phyloP scores from a whole-genome alignment of 768 basidiomycete genomes.

The Tylopilus plumbeoviolaceoides region DNA sequence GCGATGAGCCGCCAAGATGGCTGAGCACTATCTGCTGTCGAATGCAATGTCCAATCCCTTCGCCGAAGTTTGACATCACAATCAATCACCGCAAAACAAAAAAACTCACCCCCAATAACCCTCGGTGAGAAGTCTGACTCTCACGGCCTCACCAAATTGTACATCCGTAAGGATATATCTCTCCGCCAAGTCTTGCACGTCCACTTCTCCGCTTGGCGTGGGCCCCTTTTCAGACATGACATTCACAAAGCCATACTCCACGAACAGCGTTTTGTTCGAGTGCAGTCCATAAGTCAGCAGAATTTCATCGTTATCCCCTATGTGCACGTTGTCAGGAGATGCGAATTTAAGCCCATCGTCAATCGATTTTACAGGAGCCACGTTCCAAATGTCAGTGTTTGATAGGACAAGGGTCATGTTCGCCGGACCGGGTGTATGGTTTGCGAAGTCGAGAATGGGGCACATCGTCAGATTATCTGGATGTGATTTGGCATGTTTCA shows the following conservation, averaged over 20 bases:
- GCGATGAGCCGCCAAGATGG: constrained; percentile 80
- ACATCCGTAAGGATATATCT: constrained; percentile 44
- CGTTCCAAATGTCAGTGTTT: constrained; percentile 35
- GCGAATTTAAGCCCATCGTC: constrained; percentile 49
- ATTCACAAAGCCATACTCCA: constrained; percentile 88
- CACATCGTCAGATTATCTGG: constrained; percentile 82
- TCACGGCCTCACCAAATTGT: constrained; percentile 43
- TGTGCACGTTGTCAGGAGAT: constrained; percentile 40
- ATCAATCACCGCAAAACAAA: not conserved
- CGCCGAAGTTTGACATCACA: not conserved
- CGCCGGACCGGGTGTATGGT: constrained; percentile 51
- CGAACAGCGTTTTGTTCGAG: constrained; percentile 69
- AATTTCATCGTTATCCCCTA: constrained; percentile 59
- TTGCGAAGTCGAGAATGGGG: constrained; percentile 89
- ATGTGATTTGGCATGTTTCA: constrained; percentile 45
- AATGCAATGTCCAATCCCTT: constrained; percentile 81
- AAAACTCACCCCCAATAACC: constrained; percentile 80
- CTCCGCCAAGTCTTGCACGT: constrained; percentile 54
- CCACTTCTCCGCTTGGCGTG: constrained; percentile 49
- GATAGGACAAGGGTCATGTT: constrained; percentile 42
- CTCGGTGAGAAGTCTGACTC: constrained; percentile 49
- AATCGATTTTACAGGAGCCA: constrained; percentile 31
- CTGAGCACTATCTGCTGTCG: constrained; percentile 53
- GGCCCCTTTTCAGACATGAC: constrained; percentile 24
- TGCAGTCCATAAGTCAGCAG: constrained; percentile 79